Percentiles rank a stretch among this genome's conserved stretches.
These are phyloP conservation scores for Tausonia pullulans DNA, from an alignment of 1,284 basidiomycete genomes.

Conservation along the genomic window DNA sequence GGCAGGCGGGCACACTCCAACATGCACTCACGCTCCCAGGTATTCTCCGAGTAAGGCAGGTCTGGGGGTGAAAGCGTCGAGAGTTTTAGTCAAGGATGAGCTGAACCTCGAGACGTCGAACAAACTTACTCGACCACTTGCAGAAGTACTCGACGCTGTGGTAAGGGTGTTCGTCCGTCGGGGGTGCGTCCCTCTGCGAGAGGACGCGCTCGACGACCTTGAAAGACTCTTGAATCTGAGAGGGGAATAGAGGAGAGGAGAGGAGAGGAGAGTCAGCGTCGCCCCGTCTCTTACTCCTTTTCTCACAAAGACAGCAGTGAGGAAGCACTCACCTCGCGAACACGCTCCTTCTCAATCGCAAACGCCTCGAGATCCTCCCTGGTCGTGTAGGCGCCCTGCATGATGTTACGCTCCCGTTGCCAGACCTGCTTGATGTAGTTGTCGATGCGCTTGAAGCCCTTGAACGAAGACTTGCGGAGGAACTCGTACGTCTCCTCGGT, in stretches of 20 bases:
- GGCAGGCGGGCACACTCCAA: not conserved
- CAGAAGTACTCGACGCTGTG: conserved; percentile 73
- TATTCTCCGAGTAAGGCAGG: conserved; percentile 88
- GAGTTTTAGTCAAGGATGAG: not conserved
- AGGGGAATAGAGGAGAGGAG: not conserved
- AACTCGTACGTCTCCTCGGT: conserved; percentile 96
- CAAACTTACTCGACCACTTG: conserved; percentile 67
- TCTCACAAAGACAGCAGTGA: not conserved
- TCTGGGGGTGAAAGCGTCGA: conserved; percentile 33
- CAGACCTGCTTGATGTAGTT: conserved; percentile 87
- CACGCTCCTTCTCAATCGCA: conserved; percentile 37
- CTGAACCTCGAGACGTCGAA: not conserved
- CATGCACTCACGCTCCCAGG: conserved; percentile 67
- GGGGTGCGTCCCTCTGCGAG: conserved; percentile 57
- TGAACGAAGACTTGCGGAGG: conserved; percentile 49
- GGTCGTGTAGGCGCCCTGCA: conserved; percentile 56
- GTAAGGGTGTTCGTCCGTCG: conserved; percentile 45
- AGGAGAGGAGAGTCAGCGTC: conserved; percentile 60
- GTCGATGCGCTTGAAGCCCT: conserved; percentile 91
- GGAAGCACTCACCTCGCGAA: conserved; percentile 27
- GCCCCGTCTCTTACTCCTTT: conserved; percentile 33
- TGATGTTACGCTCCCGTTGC: conserved; percentile 57
- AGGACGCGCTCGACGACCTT: conserved; percentile 89
- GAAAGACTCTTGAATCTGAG: conserved; percentile 65
- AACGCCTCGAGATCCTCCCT: conserved; percentile 78